phyloP scores from a whole-genome alignment of 345 rosid species.

The Arabidopsis suecica region DNA sequence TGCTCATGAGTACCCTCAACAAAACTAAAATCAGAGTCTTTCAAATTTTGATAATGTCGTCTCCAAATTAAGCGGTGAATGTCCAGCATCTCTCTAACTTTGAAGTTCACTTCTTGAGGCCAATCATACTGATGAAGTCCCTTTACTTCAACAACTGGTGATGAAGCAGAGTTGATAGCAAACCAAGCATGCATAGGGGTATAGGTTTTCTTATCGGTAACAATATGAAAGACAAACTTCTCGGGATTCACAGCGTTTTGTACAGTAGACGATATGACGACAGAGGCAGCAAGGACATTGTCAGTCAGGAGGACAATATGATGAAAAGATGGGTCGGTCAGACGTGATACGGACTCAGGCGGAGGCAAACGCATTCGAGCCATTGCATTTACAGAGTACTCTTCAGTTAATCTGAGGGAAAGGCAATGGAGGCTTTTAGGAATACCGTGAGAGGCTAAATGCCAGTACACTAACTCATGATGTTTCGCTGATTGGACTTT shows the following conservation, averaged over 20 bases:
- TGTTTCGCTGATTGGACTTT: slow-evolving; percentile 75
- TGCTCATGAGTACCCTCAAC: slow-evolving; percentile 48
- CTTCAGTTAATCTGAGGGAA: slow-evolving; percentile 84
- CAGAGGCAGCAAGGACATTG: slow-evolving; percentile 91
- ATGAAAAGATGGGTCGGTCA: slow-evolving; percentile 68
- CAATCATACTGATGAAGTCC: slow-evolving; percentile 95
- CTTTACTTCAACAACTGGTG: slow-evolving; percentile 85
- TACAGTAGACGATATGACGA: slow-evolving; percentile 77
- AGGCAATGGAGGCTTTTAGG: slow-evolving; percentile 89
- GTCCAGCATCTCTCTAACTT: slow-evolving; percentile 75
- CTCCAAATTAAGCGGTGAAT: slow-evolving; percentile 72
- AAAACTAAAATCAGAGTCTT: slow-evolving; percentile 55
- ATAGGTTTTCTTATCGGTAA: slow-evolving; percentile 94
- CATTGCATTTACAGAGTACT: slow-evolving; percentile 78
- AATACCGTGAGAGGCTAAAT: slow-evolving; percentile 86
- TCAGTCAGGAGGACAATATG: slow-evolving; percentile 87
- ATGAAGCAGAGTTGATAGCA: slow-evolving; percentile 67
- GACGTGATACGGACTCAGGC: slow-evolving; percentile 71
- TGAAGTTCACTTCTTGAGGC: slow-evolving; percentile 73
- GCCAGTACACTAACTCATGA: slow-evolving; percentile 83
- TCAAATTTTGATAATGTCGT: slow-evolving; percentile 60
- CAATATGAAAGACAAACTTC: slow-evolving; percentile 79
- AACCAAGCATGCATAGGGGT: slow-evolving; percentile 97
- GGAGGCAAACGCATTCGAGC: slow-evolving; percentile 85
- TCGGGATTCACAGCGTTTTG: slow-evolving; percentile 66